Evolutionary conservation across 192 early-diverging fungal genomes (phyloP).

Genomic region (Phycomyces blakesleeanus): DNA sequence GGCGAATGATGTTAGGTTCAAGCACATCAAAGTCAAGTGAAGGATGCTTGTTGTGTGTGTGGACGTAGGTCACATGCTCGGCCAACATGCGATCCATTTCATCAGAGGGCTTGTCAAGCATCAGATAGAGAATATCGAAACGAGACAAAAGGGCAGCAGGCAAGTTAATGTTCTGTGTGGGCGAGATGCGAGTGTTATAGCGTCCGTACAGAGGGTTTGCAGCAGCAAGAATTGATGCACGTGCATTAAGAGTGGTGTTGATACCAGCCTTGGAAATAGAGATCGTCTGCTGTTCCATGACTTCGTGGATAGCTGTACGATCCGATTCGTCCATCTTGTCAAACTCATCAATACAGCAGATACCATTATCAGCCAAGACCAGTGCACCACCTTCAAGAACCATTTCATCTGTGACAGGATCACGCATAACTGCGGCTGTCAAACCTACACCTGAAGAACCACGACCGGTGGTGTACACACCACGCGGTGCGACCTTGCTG

Average conservation of each 20-base stretch:
- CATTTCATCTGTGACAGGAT: slow-evolving; percentile 93
- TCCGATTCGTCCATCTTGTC: slow-evolving; percentile 99
- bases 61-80: slow-evolving; percentile 93
- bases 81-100: slow-evolving; percentile 82
- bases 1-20: slow-evolving; percentile 75
- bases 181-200: slow-evolving; percentile 85
- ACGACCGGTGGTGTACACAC: slow-evolving; percentile 94
- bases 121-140: slow-evolving; percentile 92
- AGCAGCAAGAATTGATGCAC: slow-evolving; percentile 91
- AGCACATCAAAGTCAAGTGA: slow-evolving; percentile 55
- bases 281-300: slow-evolving; percentile 99
- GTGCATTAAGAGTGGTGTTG: slow-evolving; percentile 93
- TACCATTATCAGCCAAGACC: slow-evolving; percentile 95
- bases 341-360: slow-evolving; percentile 99
- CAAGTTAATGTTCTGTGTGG: slow-evolving; percentile 95
- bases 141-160: slow-evolving; percentile 91
- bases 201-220: slow-evolving; percentile 97
- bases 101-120: slow-evolving; percentile 88
- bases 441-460: slow-evolving; percentile 95
- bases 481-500: slow-evolving; percentile 89
- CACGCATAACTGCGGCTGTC: slow-evolving; percentile 91
- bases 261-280: slow-evolving; percentile 98
- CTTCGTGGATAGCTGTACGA: slow-evolving; percentile 97
- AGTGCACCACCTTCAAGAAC: slow-evolving; percentile 96
- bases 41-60: slow-evolving; percentile 80